Base-by-base conservation (phyloP, 1,284 basidiomycete genomes). In the Hemileia vastatrix region DNA sequence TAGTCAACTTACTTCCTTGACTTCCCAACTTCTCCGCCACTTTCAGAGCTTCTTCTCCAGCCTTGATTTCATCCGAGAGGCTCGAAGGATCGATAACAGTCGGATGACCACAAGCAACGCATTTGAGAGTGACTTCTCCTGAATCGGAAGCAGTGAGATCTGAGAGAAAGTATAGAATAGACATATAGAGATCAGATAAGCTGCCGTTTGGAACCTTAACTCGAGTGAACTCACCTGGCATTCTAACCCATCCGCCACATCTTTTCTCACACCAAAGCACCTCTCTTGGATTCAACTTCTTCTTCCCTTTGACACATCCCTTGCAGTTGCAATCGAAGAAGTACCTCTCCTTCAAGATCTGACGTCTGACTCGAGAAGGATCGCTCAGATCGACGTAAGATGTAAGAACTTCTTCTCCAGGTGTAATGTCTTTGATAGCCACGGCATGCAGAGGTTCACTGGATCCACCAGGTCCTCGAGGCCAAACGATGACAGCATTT, bases 401-500 rank as follows among this genome's bases (percentile, higher is more conserved):
- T 0, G 86, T 90, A 58, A 84, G 67, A 62, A 88, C 88, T 83
- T 94, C 85, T 73, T 92, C 83, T 11, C 81, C 82, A 0, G 79
- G 72, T 1, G 69, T 54, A 47, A 95, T 85, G 32, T 83, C 77
- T 49, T 80, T 80, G 11, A 93, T 77, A 0, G 86, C 83, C 11
- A 91, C 77, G 9, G 92, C 80, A 36, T 86, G 81, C 81, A 93
- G 83, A 6, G 79, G 71, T 1, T 79, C 76, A 31, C 67, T 69
- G 2, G 72, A 66, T 2, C 51, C 54, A 18, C 60, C 68, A 6
- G 66, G 65, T 11, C 76, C 77, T 2, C 67, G 67, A 43, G 93
- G 91, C 72, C 92, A 96, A 1, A 96, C 89, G 24, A 93, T 82
- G 24, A 86, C 88, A 0, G 87, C 89, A 68, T 94, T 94, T 0